Evolutionary conservation across 2,329 filamentous ascomycete species (phyloP), one percentile per base, ranked within the genome.

Genomic region (Metarhizium brunneum): DNA sequence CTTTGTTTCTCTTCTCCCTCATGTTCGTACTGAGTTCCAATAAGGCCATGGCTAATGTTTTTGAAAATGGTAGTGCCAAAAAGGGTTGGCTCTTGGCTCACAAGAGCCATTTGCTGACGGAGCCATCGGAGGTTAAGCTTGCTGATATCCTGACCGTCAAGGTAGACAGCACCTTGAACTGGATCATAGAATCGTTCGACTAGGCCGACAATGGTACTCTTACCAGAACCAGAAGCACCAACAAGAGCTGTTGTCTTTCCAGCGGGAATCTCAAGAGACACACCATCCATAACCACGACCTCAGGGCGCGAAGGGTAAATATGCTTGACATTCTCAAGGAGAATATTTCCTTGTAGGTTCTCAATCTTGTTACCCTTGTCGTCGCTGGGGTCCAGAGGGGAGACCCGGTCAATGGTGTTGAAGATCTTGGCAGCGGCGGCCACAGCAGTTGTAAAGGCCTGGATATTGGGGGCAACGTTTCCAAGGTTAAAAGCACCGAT

Each of bases 101-200:
- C 94, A 4, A 97, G 78, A 1, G 92, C 86, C 65, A 99, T 91
- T 64, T 97, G 90, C 67, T 92, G 90, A 56, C 94, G 86, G 58
- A 97, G 75, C 92, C 92, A 97, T 52, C 84, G 83, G 40, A 97
- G 79, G 66, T 97, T 97, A 52, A 97, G 76, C 0, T 78, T 86
- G 64, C 82, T 83, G 55, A 96, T 85, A 67, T 95, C 87, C 61
- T 86, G 84, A 7, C 88, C 92, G 67, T 97, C 94, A 11, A 99
- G 76, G 57, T 85, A 79, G 1, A 97, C 84, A 20, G 81, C 73
- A 25, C 94, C 94, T 35, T 81, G 81, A 38, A 96, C 88, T 0
- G 92, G 92, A 56, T 92, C 84, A 68, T 99, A 99, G 69, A 97
- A 97, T 18, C 94, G 84, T 72, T 97, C 92, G 1, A 97, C 85